Base-by-base conservation (phyloP, 257 asterid species). In the Galeopsis tetrahit region DNA sequence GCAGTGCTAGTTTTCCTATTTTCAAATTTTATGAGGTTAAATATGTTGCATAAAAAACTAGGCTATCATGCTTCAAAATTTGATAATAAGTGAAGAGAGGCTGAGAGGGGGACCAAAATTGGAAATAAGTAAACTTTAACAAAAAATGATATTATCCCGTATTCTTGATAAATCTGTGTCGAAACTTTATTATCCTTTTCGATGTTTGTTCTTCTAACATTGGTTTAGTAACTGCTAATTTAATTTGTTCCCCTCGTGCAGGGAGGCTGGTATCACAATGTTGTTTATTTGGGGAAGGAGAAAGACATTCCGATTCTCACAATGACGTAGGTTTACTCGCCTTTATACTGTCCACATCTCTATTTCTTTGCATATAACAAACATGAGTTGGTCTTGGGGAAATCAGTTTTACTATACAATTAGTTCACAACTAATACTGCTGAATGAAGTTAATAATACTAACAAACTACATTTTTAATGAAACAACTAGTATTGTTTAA, bases 221-320 rank as follows among this genome's bases (percentile, higher is more conserved):
- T 28, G 17, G 71, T 35, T 4, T 58, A 72, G 21, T 10, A 10
- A 46, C 31, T 2, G 35, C 21, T 31, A 42, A 10, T 35, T 33
- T 31, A 42, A 10, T 35, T 71, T n/a, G 35, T 31, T 53, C 35
- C 15, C 38, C 66, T 79, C 53, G 55, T 70, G 74, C 84, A 89
- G 99, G 73, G 44, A 52, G 96, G 95, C 72, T 95, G 99, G 99
- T 95, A 95, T 78, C 90, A 80, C 34, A 92, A 92, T 60, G 94
- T 90, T 59, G 74, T 90, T 39, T 90, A 82, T 86, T 67, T 92
- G 78, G 99, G 99, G 36, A 83, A 85, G 80, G 96, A 90, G 82
- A 78, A 83, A 3, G 88, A 66, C 56, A 58, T 88, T 60, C 97
- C 97, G 0, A 81, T 95, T 73, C 86, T 95, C 76, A 90, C 99